A percentile compares a stretch with the other conserved stretches of the same genome.
These are phyloP conservation scores for Conticribra guillardii DNA, from an alignment of 108 stramenopile species.

Conservation along the genomic window DNA sequence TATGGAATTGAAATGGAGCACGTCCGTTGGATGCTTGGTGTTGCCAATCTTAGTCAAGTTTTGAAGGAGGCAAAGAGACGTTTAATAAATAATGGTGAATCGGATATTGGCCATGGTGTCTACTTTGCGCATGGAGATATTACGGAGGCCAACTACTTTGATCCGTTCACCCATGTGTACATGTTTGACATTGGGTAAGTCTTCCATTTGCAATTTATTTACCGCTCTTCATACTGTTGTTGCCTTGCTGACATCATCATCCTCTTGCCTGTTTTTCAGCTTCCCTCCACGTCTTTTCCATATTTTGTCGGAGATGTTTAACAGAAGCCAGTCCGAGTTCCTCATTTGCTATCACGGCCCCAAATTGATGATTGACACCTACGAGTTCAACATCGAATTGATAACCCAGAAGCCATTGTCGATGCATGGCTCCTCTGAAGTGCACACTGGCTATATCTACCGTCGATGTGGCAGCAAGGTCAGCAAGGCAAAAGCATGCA, in stretches of 20 bases:
- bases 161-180: conserved; percentile 98
- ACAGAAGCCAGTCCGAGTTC: conserved; percentile 61
- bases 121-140: conserved; percentile 90
- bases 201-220: neutral
- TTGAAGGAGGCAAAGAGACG: conserved; percentile 50
- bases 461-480: conserved; percentile 29
- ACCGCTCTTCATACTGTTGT: neutral
- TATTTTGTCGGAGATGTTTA: conserved; percentile 73
- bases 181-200: conserved; percentile 95
- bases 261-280: conserved; percentile 17
- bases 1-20: conserved; percentile 94
- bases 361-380: conserved; percentile 67
- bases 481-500: conserved; percentile 6
- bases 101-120: conserved; percentile 36
- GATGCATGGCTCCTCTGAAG: conserved; percentile 90
- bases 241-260: neutral
- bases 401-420: conserved; percentile 68
- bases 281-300: conserved; percentile 81
- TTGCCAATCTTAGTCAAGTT: conserved; percentile 72
- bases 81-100: neutral
- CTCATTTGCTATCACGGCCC: conserved; percentile 85
- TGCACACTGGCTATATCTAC: conserved; percentile 85
- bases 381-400: conserved; percentile 83
- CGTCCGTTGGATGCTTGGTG: conserved; percentile 80
- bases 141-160: conserved; percentile 78